Evolutionary conservation across 2,329 filamentous ascomycete species (phyloP), one percentile per base, ranked within the genome.

Genomic region (Neofusicoccum cordaticola): DNA sequence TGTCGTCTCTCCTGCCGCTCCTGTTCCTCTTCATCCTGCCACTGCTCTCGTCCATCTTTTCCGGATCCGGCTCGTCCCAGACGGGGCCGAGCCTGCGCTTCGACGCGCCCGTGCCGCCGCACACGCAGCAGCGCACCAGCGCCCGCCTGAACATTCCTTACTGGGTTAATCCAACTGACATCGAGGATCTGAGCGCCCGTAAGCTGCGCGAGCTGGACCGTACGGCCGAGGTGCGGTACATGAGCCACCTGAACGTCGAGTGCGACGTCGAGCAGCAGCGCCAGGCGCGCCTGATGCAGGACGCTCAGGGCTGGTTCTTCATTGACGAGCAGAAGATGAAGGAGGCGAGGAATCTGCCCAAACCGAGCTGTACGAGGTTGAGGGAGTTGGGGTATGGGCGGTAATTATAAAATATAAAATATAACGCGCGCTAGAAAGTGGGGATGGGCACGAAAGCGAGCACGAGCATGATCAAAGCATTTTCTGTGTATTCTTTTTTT

Each of bases 221-320:
- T 68, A 84, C 83, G 64, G 95, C 93, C 52, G 94, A 98, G 75
- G 79, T 85, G 3, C 86, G 86, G 44, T 91, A 91, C 68, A 81
- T 97, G 45, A 83, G 86, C 58, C 83, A 84, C 41, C 78, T 97
- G 61, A 85, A 85, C 56, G 81, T 83, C 65, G 84, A 89, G 72
- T 99, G 95, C 79, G 89, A 94, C 67, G 82, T 82, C 63, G 93
- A 99, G 80, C 80, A 86, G 67, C 79, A 84, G 53, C 81, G 85
- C 60, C 85, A 89, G 76, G 84, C 88, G 73, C 83, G 87, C 68
- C 81, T 93, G 77, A 82, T 88, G 67, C 88, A 96, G 68, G 89
- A 91, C 53, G 93, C 93, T 0, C 87, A 90, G 70, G 93, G 93
- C 3, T 97, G 93, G 90, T 92, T 97, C 73, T 93, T 87, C 76